Base-by-base conservation (phyloP, 345 rosid genomes). In the Aquilaria malaccensis region DNA sequence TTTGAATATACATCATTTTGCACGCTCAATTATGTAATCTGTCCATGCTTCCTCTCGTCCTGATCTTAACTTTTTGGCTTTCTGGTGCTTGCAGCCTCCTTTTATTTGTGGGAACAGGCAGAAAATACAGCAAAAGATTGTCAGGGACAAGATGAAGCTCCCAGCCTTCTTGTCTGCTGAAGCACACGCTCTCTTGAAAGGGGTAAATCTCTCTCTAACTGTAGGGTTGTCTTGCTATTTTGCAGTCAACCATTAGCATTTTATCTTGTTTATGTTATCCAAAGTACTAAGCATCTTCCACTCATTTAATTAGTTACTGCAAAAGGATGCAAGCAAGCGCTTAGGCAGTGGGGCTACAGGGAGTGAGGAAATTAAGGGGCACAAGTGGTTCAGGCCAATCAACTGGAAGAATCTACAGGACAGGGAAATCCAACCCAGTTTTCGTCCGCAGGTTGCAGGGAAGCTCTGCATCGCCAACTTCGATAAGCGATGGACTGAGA, bases 341-440 rank as follows among this genome's bases (percentile, higher is more conserved):
- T 73, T 87, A 1, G 97, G 96, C 51, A 77, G 80, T 64, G 97
- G 97, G 63, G 71, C 79, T 6, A 74, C 33, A 2, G 97, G 98
- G 55, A 71, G 83, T 2, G 79, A 79, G 53, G 98, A 90, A 54
- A 78, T 90, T 12, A 93, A 81, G 84, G 65, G 77, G 12, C 88
- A 88, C 77, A 93, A 83, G 70, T 93, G 98, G 98, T 85, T 93
- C 72, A 84, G 83, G 74, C 58, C 58, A 6, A 83, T 93, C 61
- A 87, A 90, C 73, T 93, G 99, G 97, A 87, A 71, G 81, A 94
- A 90, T 68, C 62, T 90, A 58, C 95, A 94, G 29, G 82, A 80
- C 0, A 82, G 95, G 75, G 81, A 82, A 70, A 81, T 90, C 66
- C 69, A 75, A 65, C 97, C 99, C 22, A 78, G 90, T 73, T 94